phyloP scores from a whole-genome alignment of 2,329 filamentous ascomycete genomes.

The Penicillium nordicum region DNA sequence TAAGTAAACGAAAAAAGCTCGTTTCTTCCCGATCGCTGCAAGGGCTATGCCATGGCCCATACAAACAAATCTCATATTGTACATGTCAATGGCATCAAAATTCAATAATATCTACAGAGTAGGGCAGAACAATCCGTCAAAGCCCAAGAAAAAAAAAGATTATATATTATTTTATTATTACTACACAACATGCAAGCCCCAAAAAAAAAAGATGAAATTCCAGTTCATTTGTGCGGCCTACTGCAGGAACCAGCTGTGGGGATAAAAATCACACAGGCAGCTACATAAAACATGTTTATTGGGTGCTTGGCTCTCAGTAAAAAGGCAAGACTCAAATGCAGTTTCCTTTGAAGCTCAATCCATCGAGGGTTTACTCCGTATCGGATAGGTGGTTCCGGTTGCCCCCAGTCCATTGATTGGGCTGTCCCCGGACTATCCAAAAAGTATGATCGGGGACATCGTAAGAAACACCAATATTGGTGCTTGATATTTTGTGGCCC shows the following conservation, averaged over 20 bases:
- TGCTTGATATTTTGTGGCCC: not conserved
- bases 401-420: conserved; percentile 11
- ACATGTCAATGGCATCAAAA: conserved; percentile 6
- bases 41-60: conserved; percentile 6
- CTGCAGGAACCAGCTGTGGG: conserved; percentile 36
- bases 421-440: not conserved
- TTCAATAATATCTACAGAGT: not conserved
- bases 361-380: conserved; percentile 3
- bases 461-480: not conserved
- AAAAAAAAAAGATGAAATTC: not conserved
- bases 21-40: conserved; percentile 7
- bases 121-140: not conserved
- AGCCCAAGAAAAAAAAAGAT: not conserved
- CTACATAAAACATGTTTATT: not conserved
- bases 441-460: not conserved
- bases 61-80: not conserved
- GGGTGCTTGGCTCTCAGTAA: not conserved
- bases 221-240: conserved; percentile 29
- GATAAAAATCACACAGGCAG: not conserved
- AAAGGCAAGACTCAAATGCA: conserved; percentile 12
- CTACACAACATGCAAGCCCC: not conserved
- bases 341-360: conserved; percentile 7
- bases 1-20: not conserved
- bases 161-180: not conserved
- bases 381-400: conserved; percentile 3